Evolutionary conservation across 1,139 yeast species (phyloP).

Genomic region (Yamadazyma atmosphaerica): DNA sequence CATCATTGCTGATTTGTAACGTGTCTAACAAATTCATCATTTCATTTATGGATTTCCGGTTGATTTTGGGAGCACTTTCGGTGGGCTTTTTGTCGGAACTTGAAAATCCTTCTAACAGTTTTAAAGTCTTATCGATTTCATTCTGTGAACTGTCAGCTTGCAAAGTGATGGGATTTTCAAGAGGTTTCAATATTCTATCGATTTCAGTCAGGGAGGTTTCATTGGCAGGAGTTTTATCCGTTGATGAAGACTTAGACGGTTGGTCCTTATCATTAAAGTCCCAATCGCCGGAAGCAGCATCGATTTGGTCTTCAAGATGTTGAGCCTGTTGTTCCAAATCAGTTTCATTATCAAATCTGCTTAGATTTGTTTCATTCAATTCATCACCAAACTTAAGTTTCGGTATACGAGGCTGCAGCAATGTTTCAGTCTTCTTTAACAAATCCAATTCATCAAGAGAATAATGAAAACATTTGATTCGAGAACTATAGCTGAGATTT

Average conservation of each 20-base stretch:
- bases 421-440: slow-evolving; percentile 8
- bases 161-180: too few relatives aligned
- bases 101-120: background rate
- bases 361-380: slow-evolving; percentile 5
- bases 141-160: background rate
- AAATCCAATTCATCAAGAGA: slow-evolving; percentile 31
- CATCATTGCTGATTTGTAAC: slow-evolving; percentile 15
- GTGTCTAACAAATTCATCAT: slow-evolving; percentile 26
- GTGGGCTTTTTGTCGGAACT: background rate
- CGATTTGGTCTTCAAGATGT: too few relatives aligned
- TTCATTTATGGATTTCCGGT: slow-evolving; percentile 25
- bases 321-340: too few relatives aligned
- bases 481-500: slow-evolving; percentile 8
- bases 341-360: too few relatives aligned
- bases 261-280: too few relatives aligned
- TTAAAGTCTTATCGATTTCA: background rate
- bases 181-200: too few relatives aligned
- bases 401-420: too few relatives aligned
- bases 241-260: too few relatives aligned
- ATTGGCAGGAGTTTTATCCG: background rate
- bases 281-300: too few relatives aligned
- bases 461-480: slow-evolving; percentile 29
- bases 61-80: slow-evolving; percentile 9
- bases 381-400: slow-evolving; percentile 5
- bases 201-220: too few relatives aligned